These are phyloP conservation scores for Neurospora pannonica DNA, from an alignment of 495 filamentous ascomycete genomes.

Conservation along the genomic window DNA sequence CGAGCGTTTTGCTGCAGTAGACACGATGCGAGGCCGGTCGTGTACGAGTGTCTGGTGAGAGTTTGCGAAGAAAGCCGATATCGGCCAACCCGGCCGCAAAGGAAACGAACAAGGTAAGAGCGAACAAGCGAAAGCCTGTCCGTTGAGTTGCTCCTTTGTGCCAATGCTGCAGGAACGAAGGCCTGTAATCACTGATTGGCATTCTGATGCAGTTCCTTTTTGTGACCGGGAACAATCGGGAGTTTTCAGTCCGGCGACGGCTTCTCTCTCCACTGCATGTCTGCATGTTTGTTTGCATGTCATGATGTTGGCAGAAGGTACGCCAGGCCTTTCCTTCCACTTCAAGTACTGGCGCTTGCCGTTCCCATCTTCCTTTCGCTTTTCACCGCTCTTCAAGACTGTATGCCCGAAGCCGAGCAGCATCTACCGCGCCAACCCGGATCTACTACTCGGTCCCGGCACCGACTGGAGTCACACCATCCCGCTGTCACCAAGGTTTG, in stretches of 20 bases:
- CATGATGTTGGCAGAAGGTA: neutral
- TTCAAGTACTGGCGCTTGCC: too few species aligned
- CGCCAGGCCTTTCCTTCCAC: too few species aligned
- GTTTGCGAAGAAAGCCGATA: neutral
- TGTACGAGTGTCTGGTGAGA: neutral
- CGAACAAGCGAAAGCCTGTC: neutral
- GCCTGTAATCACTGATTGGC: too few species aligned
- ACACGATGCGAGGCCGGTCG: fast-evolving
- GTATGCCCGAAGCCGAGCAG: too few species aligned
- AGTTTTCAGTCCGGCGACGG: neutral
- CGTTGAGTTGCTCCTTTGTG: neutral
- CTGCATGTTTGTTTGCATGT: neutral
- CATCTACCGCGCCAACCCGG: neutral
- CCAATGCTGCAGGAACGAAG: neutral
- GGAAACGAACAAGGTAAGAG: neutral
- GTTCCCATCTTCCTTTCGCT: too few species aligned
- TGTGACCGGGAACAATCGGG: neutral
- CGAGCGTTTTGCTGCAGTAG: neutral
- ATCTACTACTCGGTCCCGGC: neutral
- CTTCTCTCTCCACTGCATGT: neutral
- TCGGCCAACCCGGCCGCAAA: neutral
- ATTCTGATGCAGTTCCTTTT: neutral
- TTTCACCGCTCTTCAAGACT: too few species aligned
- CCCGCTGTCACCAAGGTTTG: neutral
- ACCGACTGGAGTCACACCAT: neutral